A percentile compares a stretch with the other conserved stretches of the same genome.
These are phyloP conservation scores for Capronia epimyces DNA, from an alignment of 2,329 filamentous ascomycete species.

Conservation along the genomic window DNA sequence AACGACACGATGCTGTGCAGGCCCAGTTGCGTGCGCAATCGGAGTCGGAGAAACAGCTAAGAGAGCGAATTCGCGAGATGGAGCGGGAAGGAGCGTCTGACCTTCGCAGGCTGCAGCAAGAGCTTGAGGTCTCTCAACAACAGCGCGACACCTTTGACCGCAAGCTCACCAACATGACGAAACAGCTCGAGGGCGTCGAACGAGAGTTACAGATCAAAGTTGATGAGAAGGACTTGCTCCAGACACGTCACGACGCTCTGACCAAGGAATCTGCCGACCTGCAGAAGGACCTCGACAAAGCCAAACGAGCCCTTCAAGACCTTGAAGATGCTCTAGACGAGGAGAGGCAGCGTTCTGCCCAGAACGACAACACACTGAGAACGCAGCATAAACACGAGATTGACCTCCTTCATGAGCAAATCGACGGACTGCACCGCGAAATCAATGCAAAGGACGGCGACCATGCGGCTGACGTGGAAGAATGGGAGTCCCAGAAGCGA, in stretches of 20 bases:
- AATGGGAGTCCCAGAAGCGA: constrained; percentile 64
- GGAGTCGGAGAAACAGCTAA: constrained; percentile 37
- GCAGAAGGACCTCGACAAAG: constrained; percentile 56
- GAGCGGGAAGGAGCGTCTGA: constrained; percentile 38
- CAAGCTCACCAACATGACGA: constrained; percentile 39
- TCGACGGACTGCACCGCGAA: constrained; percentile 58
- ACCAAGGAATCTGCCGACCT: constrained; percentile 61
- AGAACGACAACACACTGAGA: constrained; percentile 57
- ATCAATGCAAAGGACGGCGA: constrained; percentile 65
- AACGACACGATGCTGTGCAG: constrained; percentile 43
- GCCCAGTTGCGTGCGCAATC: constrained; percentile 42
- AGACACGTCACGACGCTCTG: constrained; percentile 63
- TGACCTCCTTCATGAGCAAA: constrained; percentile 51
- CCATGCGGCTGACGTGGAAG: constrained; percentile 65
- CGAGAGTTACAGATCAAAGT: constrained; percentile 55
- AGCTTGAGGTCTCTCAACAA: constrained; percentile 40
- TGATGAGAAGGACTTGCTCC: constrained; percentile 63
- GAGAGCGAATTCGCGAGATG: constrained; percentile 40
- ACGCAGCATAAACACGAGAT: constrained; percentile 52
- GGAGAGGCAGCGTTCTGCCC: constrained; percentile 54
- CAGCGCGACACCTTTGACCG: constrained; percentile 44
- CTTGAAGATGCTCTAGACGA: constrained; percentile 48
- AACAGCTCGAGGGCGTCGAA: constrained; percentile 50
- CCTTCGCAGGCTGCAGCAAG: constrained; percentile 39
- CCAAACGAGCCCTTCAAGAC: constrained; percentile 42